Base-by-base conservation (phyloP, 176 grass and related monocot genomes). In the Rhynchospora breviuscula region DNA sequence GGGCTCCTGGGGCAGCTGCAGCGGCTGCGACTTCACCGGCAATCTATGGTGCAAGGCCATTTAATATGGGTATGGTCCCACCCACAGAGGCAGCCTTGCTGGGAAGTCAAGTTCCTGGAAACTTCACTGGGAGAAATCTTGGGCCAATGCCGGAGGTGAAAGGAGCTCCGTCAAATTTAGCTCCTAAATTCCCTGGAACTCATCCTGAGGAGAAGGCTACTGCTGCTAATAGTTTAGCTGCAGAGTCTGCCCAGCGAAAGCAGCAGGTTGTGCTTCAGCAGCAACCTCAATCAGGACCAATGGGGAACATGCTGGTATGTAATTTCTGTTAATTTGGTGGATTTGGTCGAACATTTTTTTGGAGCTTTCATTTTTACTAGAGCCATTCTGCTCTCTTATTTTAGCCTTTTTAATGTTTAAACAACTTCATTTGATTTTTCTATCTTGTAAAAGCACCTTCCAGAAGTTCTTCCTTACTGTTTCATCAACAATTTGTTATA, bases 221-320 rank as follows among this genome's bases (percentile, higher is more conserved):
- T 67, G 10, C 54, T 8, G 75, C 81, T 64, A 94, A 86, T 87
- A 86, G 79, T 51, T 44, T 79, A 17, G 81, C 68, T 59, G 81
- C 84, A 23, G 97, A 99, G 72, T 83, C 88, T 45, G 83, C 83
- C 54, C 92, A 99, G 86, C 91, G 91, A 70, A 94, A 98, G 86
- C 93, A 91, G 65, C 84, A 88, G 31, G 64, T 87, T 40, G 80
- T 87, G 78, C 86, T 90, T 85, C 91, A 99, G 89, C 79, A 92
- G 57, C 80, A 70, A 43, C 93, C 89, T 22, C 97, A 99, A 26
- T 56, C 91, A 7, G 31, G 83, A 52, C 85, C 88, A 2, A 66
- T 92, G 71, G 60, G 82, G 8, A 95, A 89, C 18, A 95, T 95
- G 77, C 68, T 95, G 88, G 93, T 95, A 93, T 40, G 83, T 80